Evolutionary conservation across 139 green algal species (phyloP), one percentile per base, ranked within the genome.

Genomic region (Haematococcus sp.): DNA sequence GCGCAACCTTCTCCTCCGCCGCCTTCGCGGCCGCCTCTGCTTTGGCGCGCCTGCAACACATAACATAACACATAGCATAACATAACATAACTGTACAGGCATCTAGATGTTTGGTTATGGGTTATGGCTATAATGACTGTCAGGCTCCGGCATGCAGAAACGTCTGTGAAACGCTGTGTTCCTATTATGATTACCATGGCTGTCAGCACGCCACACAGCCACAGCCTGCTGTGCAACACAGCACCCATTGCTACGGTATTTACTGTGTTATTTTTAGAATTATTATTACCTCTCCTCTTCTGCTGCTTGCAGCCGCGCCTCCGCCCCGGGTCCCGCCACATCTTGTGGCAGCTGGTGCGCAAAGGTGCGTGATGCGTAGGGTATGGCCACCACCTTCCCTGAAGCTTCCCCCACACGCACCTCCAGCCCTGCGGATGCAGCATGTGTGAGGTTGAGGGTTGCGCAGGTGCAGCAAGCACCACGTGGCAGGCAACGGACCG

Each of bases 291-390:
- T 78, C 70, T 40, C 77, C 73, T 63, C 46, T 43, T 44, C 74
- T 30, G 23, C 9, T 46, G 2, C 9, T 5, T 0, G 40, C 31
- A 32, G 7, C 43, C 43, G 59, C 34, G 58, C n/a, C 19, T 66
- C 54, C 35, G 54, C 63, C 0, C 43, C 58, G 33, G 56, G 51
- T 16, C 28, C 68, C 20, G 46, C 58, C 5, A 25, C 16, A 5
- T 30, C 59, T 1, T 3, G 3, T 5, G 30, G 56, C 30, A 43
- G 32, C 5, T 31, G 4, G 23, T 67, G 54, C 9, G 67, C 4
- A n/a, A 84, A 70, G 22, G n/a, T 56, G 2, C 74, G 70, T 1
- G 71, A 76, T 3, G 75, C 78, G 49, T 75, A 87, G 32, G 77
- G 72, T 0, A 84, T 54, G 16, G 71, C 17, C 13, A 71, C 73